Conservation (phyloP, 352 stramenopile genomes). For the Phytopythium helicoides region DNA sequence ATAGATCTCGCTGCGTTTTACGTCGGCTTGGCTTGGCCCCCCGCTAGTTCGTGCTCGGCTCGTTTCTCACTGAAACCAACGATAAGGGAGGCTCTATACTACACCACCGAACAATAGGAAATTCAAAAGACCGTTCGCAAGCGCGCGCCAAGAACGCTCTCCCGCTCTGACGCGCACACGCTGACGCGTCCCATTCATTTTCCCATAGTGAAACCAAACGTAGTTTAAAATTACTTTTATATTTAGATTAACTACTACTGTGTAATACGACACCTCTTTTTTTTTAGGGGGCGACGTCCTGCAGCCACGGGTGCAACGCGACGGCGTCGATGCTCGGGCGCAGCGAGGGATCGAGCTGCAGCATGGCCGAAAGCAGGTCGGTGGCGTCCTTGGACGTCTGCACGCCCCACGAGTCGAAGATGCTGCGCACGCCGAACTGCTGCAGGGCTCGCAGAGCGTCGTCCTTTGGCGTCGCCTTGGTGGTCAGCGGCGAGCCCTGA, state of each 20-base stretch:
- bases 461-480: conserved; percentile 24
- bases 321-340: conserved; percentile 28
- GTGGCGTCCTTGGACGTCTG: conserved; percentile 16
- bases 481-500: conserved; percentile 43
- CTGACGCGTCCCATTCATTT: too few relatives aligned
- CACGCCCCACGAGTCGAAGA: conserved; percentile 52
- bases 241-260: background rate
- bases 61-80: too few relatives aligned
- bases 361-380: conserved; percentile 30
- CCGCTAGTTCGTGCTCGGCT: too few relatives aligned
- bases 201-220: too few relatives aligned
- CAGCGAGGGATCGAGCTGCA: conserved; percentile 27
- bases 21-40: too few relatives aligned
- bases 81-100: too few relatives aligned
- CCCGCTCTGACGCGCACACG: too few relatives aligned
- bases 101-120: too few relatives aligned
- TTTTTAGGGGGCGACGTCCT: background rate
- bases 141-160: too few relatives aligned
- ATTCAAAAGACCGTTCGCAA: too few relatives aligned
- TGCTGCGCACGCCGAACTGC: conserved; percentile 35
- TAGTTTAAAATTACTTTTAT: background rate
- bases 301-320: conserved; percentile 16
- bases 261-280: background rate
- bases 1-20: too few relatives aligned
- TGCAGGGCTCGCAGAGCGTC: conserved; percentile 23